Conservation (phyloP, 169 alveolate genomes). For the Plasmodium ovale region DNA sequence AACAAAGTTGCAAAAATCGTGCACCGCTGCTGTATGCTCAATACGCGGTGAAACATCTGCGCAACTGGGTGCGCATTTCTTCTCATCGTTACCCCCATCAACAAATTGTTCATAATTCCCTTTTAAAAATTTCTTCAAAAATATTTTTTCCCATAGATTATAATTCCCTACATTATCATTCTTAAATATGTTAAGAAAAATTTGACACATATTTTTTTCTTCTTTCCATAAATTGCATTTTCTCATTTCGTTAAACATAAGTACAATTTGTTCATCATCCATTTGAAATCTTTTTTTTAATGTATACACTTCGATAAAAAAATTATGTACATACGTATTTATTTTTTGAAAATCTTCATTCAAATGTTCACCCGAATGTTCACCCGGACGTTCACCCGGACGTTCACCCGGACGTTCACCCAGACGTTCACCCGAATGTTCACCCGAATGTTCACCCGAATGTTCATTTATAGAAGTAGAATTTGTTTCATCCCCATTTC, state of each 20-base stretch:
- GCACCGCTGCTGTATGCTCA: background rate
- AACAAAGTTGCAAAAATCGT: background rate
- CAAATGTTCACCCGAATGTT: slow-evolving; percentile 3
- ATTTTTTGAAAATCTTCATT: slow-evolving; percentile 20
- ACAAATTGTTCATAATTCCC: slow-evolving; percentile 22
- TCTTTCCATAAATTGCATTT: slow-evolving; percentile 29
- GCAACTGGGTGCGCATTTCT: background rate
- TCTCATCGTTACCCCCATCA: background rate
- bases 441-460: slow-evolving; percentile 7
- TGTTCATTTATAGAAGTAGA: background rate
- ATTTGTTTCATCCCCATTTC: background rate
- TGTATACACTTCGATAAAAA: slow-evolving; percentile 26
- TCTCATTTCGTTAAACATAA: slow-evolving; percentile 28
- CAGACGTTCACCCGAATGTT: too few relatives aligned
- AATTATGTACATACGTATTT: slow-evolving; percentile 29
- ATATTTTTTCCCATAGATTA: background rate
- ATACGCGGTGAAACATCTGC: background rate
- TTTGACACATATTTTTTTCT: slow-evolving; percentile 55
- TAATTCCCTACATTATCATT: background rate
- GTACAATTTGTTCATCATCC: slow-evolving; percentile 39
- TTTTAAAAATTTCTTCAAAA: slow-evolving; percentile 23
- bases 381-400: too few relatives aligned
- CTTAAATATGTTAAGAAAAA: slow-evolving; percentile 26
- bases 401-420: too few relatives aligned
- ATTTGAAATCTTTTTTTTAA: slow-evolving; percentile 25